Evolutionary conservation across 352 stramenopile genomes (phyloP).

Genomic region (Pythium biforme): DNA sequence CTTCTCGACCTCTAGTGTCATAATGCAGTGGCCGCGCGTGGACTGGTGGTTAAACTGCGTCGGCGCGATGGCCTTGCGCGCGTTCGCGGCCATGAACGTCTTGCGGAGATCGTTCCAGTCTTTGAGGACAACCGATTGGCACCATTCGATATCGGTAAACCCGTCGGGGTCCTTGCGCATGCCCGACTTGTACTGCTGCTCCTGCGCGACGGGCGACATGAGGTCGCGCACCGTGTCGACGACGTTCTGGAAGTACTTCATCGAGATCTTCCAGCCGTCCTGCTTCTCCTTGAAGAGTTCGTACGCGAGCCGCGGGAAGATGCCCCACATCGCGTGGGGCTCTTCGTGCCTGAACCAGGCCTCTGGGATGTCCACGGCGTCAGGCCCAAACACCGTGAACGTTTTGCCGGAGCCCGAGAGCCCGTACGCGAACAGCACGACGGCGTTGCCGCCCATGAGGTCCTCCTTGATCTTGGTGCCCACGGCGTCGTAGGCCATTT

Average conservation of each 20-base stretch:
- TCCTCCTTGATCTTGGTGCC: slow-evolving; percentile 92
- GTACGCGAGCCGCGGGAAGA: slow-evolving; percentile 92
- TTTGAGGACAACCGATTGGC: slow-evolving; percentile 89
- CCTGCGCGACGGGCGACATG: slow-evolving; percentile 91
- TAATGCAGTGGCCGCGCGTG: slow-evolving; percentile 94
- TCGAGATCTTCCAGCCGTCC: slow-evolving; percentile 96
- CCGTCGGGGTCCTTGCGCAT: slow-evolving; percentile 94
- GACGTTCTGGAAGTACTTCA: slow-evolving; percentile 98
- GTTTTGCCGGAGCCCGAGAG: slow-evolving; percentile 92
- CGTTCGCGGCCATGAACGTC: slow-evolving; percentile 91
- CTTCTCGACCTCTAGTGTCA: slow-evolving; percentile 94
- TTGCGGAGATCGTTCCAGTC: slow-evolving; percentile 92
- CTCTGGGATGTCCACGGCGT: slow-evolving; percentile 91
- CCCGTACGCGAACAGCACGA: slow-evolving; percentile 94
- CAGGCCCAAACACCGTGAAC: slow-evolving; percentile 93
- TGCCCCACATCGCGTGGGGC: slow-evolving; percentile 88
- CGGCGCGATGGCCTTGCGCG: slow-evolving; percentile 91
- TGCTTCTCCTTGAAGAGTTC: slow-evolving; percentile 94
- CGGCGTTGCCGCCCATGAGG: slow-evolving; percentile 88
- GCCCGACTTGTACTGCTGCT: slow-evolving; percentile 94
- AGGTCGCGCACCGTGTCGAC: slow-evolving; percentile 94
- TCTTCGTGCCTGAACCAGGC: slow-evolving; percentile 93
- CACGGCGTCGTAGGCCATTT: slow-evolving; percentile 87
- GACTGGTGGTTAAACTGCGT: slow-evolving; percentile 95
- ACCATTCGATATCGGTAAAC: slow-evolving; percentile 96